Base-by-base conservation (phyloP, 2,329 filamentous ascomycete species). In the Aureobasidium vineae region DNA sequence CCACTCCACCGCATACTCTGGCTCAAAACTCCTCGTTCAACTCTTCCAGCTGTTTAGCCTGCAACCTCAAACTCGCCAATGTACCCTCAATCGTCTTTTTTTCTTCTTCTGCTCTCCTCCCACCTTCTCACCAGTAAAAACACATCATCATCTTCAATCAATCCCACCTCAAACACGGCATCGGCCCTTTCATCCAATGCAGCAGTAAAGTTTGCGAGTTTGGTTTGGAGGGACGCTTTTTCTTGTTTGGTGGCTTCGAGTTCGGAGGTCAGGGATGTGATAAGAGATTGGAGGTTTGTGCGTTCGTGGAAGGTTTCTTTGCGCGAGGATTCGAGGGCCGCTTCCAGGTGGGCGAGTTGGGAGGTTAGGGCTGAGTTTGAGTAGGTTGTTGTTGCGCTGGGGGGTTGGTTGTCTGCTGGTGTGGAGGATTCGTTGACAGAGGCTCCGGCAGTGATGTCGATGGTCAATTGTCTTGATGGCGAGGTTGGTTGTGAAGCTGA, bases 21-120 rank as follows among this genome's bases (percentile, higher is more conserved):
- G 21, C 28, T 40, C 36, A 69, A 61, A 70, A 69, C 52, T 70
- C 66, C 15, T 70, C 68, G 50, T 70, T 70, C 40, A 70, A 60
- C 65, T 70, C 69, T 40, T 70, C 69, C 8, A 70, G 45, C 50
- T 69, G 68, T 13, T 66, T 65, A 11, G 68, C 69, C 59, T 70
- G 69, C 36, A 64, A 60, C 26, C 68, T 52, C 52, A 70, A 56
- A 45, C 68, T 66, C 3, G 68, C 69, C 50, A 70, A 53, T 61
- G 65, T 69, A 7, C 68, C 66, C 45, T 69, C 68, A 16, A 69
- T 49, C 5, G 66, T 69, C 28, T 50, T 66, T 31, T 31, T 50
- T 59, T 68, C 59, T 26, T 31, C 16, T 52, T 26, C 5, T 38
- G 33, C 54, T 52, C 11, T 59, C 50, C 11, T 59, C 50, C 50